Percentiles rank a stretch among this genome's conserved stretches.
phyloP scores from a whole-genome alignment of 148 eudicot genomes.

The Cornus controversa region DNA sequence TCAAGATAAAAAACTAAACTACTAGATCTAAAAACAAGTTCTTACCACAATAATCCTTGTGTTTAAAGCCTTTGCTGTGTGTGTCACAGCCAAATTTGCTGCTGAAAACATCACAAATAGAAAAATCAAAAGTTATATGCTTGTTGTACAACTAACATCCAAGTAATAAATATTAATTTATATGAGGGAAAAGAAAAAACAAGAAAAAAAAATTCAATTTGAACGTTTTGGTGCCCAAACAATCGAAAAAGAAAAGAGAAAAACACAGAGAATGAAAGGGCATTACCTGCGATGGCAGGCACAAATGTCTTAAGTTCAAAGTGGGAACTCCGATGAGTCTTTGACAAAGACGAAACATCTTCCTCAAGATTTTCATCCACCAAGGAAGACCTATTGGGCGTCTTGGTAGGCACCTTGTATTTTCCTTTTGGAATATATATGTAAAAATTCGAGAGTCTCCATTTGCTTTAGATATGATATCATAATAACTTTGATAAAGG shows the following conservation, averaged over 20 bases:
- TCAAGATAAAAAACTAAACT: too few relatives aligned
- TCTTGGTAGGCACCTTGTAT: not conserved
- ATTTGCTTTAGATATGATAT: not conserved
- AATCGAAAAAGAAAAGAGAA: too few relatives aligned
- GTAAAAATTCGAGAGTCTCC: not conserved
- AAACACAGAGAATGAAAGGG: too few relatives aligned
- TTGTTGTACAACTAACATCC: not conserved
- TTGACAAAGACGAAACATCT: not conserved
- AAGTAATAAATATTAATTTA: not conserved
- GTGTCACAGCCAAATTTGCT: slow-evolving; percentile 45
- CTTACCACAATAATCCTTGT: slow-evolving; percentile 45
- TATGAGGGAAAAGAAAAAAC: not conserved
- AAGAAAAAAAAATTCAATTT: not conserved
- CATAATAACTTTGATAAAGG: not conserved
- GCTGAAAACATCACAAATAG: slow-evolving; percentile 33
- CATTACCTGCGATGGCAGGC: slow-evolving; percentile 15
- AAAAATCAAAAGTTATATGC: not conserved
- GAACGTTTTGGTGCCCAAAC: not conserved
- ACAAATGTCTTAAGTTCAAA: slow-evolving; percentile 2
- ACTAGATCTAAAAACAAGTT: not conserved
- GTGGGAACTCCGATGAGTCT: not conserved
- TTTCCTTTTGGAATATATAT: not conserved
- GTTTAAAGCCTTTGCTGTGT: slow-evolving; percentile 47
- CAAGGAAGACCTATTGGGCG: not conserved
- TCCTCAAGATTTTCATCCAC: not conserved